A percentile compares a stretch with the other conserved stretches of the same genome.
Conservation (phyloP, 345 rosid species). For the Eucalyptus marginata region DNA sequence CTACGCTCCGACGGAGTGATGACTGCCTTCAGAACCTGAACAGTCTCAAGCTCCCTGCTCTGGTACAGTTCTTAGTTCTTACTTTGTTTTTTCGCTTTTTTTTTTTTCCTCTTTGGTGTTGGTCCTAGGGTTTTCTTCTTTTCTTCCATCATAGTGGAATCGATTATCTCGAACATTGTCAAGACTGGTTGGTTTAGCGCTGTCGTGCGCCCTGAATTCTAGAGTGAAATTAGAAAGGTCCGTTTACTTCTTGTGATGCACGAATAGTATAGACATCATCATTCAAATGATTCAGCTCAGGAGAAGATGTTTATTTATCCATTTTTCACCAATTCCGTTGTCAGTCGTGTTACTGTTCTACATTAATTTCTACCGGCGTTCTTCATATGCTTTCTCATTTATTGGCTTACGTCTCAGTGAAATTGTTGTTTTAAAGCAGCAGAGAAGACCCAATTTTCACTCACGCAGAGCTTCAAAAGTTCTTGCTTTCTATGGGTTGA, state of each 20-base stretch:
- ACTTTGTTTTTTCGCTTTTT: too few species aligned
- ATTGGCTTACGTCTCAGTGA: background rate
- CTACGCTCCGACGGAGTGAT: background rate
- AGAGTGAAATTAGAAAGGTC: background rate
- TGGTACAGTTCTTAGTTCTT: background rate
- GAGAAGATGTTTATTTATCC: background rate
- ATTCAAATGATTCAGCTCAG: background rate
- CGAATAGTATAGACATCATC: background rate
- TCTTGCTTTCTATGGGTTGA: conserved; percentile 67
- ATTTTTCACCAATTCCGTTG: background rate
- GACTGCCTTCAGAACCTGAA: background rate
- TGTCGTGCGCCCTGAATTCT: background rate
- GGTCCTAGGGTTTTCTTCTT: background rate
- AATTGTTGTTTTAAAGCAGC: conserved; percentile 1
- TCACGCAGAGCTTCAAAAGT: conserved; percentile 23
- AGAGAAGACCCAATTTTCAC: conserved; percentile 13
- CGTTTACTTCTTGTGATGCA: background rate
- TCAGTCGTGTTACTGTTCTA: background rate
- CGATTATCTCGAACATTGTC: background rate
- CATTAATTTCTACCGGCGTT: background rate
- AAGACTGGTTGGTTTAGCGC: background rate
- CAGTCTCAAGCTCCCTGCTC: background rate
- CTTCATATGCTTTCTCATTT: background rate
- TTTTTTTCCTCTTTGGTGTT: background rate
- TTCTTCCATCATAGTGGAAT: background rate